Evolutionary conservation across 352 stramenopile genomes (phyloP), one percentile per base, ranked within the genome.

Genomic region (Paralagenidium karlingii): DNA sequence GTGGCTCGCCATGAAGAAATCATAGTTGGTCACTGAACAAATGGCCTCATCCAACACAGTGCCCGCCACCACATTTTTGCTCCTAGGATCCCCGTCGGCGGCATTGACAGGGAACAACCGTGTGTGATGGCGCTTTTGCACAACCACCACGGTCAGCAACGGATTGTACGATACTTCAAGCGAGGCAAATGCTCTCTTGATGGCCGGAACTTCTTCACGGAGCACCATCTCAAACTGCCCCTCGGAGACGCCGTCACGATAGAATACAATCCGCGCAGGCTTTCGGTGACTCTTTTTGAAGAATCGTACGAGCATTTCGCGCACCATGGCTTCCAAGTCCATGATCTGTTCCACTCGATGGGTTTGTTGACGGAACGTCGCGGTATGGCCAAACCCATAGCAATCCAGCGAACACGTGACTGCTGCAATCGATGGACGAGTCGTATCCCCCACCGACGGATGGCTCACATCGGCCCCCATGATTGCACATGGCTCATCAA

Each of bases 391-490:
- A 12, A 50, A 41, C 10, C 45, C 49, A 30, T 62, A 40, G 13
- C 27, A 18, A 46, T 69, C 59, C 45, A 68, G 38, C 28, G 56
- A 68, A 11, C 51, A 55, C 32, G 60, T 44, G 8, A 69, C 57
- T 8, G 59, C 59, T 5, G 59, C 59, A 33, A 68, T 58, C 27
- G 41, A 56, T 24, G 52, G 49, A 12, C 51, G 43, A 21, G 42
- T 42, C 38, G 49, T 57, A 34, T 63, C 55, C 39, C 30, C 22
- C 3, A 36, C 30, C 27, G 67, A 71, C 3, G 79, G 74, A 41
- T 93, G 79, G 24, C 76, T 88, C 42, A 93, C 79, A 24, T 93
- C 79, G 0, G 79, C 79, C 20, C 76, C 77, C 37, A 91, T 84
- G 4, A 91, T 75, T 26, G 91, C 89, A 9, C 75, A 89, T 3